Conservation (phyloP, 2,329 filamentous ascomycete species). For the Ascochyta viciae-villosae region DNA sequence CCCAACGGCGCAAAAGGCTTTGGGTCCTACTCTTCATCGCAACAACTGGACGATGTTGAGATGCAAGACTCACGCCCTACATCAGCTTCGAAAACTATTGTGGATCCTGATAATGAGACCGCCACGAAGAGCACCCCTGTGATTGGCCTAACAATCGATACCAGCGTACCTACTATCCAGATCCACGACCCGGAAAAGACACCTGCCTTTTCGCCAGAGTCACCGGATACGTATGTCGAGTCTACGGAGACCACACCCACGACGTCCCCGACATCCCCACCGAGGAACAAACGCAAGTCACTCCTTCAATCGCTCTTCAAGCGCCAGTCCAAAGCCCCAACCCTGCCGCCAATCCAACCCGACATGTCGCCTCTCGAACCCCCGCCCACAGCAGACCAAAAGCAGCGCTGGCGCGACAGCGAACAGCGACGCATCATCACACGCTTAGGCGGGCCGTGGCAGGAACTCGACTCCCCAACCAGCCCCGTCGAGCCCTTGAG, state of each 20-base stretch:
- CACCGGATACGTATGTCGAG: conserved; percentile 1
- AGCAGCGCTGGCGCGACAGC: conserved; percentile 28
- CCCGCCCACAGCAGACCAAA: conserved; percentile 15
- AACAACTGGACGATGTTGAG: conserved; percentile 21
- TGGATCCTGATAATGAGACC: neutral
- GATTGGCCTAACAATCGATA: conserved; percentile 12
- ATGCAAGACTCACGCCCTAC: conserved; percentile 26
- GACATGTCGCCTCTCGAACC: conserved; percentile 8
- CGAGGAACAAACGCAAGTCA: conserved; percentile 9
- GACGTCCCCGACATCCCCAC: conserved; percentile 10
- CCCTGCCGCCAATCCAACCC: conserved; percentile 4
- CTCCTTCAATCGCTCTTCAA: conserved; percentile 12
- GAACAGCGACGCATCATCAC: conserved; percentile 30
- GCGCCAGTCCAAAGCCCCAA: conserved; percentile 7
- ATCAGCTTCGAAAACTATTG: conserved; percentile 11
- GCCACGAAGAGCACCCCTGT: neutral
- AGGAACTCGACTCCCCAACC: conserved; percentile 12
- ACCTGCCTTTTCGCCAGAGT: conserved; percentile 3
- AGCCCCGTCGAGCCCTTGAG: conserved; percentile 7
- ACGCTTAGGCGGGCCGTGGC: conserved; percentile 32
- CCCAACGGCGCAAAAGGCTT: conserved; percentile 70
- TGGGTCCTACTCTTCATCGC: conserved; percentile 30
- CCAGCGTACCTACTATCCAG: conserved; percentile 6
- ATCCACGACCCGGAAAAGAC: conserved; percentile 15
- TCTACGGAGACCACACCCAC: conserved; percentile 2